A percentile compares a stretch with the other conserved stretches of the same genome.
phyloP scores from a whole-genome alignment of 176 grass and related monocot genomes.

The Leersia perrieri region DNA sequence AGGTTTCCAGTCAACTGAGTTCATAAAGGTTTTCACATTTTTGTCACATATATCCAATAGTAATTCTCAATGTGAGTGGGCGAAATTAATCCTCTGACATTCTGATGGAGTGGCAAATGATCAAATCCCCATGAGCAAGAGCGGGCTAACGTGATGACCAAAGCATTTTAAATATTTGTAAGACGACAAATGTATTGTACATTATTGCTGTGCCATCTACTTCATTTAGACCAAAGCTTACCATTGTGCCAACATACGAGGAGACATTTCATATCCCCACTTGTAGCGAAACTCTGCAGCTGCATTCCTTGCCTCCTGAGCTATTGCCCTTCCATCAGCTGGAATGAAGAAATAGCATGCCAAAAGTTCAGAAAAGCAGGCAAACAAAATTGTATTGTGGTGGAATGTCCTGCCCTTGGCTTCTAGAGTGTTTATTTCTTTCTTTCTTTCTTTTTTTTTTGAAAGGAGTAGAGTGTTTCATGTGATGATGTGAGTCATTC shows the following conservation, averaged over 20 bases:
- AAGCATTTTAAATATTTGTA: background rate
- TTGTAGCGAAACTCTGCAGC: slow-evolving; percentile 49
- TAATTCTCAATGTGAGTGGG: background rate
- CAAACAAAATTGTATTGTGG: background rate
- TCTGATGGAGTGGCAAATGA: background rate
- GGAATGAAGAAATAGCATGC: slow-evolving; percentile 7
- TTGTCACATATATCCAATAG: background rate
- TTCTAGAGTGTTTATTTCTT: too few species aligned
- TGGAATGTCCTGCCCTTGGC: background rate
- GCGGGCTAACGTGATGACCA: too few species aligned
- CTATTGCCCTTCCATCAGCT: slow-evolving; percentile 59
- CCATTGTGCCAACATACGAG: slow-evolving; percentile 59
- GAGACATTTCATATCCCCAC: slow-evolving; percentile 80
- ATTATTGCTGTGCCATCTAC: background rate
- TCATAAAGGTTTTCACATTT: background rate
- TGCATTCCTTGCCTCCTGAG: slow-evolving; percentile 56
- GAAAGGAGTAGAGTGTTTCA: background rate
- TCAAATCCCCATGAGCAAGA: background rate
- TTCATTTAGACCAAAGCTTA: slow-evolving; percentile 29
- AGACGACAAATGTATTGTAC: background rate
- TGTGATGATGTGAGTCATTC: background rate
- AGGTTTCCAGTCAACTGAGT: background rate
- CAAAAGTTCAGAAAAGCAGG: background rate
- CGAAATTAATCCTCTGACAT: background rate
- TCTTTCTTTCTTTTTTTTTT: too few species aligned